A percentile compares a stretch with the other conserved stretches of the same genome.
Conservation (phyloP, 176 grass and related monocot genomes). For the Oryza officinalis region DNA sequence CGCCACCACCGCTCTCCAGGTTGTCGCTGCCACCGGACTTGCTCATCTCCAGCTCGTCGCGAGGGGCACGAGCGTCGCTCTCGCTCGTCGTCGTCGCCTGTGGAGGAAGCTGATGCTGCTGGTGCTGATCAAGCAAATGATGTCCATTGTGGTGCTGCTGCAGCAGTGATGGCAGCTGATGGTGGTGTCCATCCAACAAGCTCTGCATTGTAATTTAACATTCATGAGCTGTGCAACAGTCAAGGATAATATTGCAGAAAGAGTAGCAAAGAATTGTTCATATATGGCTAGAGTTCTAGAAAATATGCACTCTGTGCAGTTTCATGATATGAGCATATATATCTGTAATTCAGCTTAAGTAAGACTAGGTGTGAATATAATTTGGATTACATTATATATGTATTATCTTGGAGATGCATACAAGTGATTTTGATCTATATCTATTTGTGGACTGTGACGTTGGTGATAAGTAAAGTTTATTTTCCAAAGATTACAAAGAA, state of each 20-base stretch:
- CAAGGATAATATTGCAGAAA: background rate
- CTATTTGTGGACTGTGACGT: background rate
- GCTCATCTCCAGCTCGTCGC: constrained; percentile 65
- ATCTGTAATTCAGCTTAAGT: background rate
- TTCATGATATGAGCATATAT: background rate
- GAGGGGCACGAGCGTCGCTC: constrained; percentile 35
- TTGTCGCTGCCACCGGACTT: constrained; percentile 87
- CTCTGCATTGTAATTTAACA: constrained; percentile 31
- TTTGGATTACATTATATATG: background rate
- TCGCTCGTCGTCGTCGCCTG: constrained; percentile 49
- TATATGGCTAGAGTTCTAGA: background rate
- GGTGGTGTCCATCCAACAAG: constrained; percentile 51
- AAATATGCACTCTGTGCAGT: background rate
- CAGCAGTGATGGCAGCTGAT: constrained; percentile 38
- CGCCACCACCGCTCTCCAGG: constrained; percentile 42
- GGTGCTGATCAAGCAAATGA: constrained; percentile 49
- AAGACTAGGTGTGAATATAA: background rate
- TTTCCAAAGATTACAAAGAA: background rate
- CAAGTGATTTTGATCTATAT: background rate
- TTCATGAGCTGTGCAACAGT: background rate
- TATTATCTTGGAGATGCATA: too few relatives aligned
- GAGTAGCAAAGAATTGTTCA: background rate
- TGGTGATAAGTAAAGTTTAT: background rate
- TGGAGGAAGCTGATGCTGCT: constrained; percentile 48
- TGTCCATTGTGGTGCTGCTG: constrained; percentile 19